Percentiles rank a stretch among this genome's conserved stretches.
Conservation (phyloP, 768 basidiomycete species). For the Mrakia blollopis region DNA sequence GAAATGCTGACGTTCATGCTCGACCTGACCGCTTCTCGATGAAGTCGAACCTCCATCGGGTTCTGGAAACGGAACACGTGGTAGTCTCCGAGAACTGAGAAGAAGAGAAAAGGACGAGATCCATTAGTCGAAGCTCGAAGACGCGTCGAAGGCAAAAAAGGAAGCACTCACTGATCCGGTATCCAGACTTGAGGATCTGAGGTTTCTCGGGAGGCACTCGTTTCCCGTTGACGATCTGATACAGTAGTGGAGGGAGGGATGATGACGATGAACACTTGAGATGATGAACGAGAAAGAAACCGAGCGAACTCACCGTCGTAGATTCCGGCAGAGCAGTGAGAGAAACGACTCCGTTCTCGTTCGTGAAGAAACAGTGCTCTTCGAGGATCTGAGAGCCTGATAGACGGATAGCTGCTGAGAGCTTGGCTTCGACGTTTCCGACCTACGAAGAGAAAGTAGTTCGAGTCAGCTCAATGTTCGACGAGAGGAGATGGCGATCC, state of each 20-base stretch:
- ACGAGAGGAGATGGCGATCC: background rate
- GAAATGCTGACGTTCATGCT: constrained; percentile 62
- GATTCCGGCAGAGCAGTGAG: constrained; percentile 73
- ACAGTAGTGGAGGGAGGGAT: background rate
- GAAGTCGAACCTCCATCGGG: constrained; percentile 88
- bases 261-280: background rate
- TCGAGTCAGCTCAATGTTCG: background rate
- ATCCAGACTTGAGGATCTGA: constrained; percentile 85
- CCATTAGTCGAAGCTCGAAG: background rate
- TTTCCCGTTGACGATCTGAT: constrained; percentile 88
- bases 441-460: constrained; percentile 41
- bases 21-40: constrained; percentile 71
- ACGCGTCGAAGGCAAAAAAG: background rate
- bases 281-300: too few relatives aligned
- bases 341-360: constrained; percentile 74
- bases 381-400: constrained; percentile 87
- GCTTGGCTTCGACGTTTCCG: constrained; percentile 78
- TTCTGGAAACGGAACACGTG: constrained; percentile 86
- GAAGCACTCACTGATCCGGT: constrained; percentile 63
- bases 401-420: constrained; percentile 78
- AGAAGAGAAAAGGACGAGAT: background rate
- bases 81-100: constrained; percentile 72
- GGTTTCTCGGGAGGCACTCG: constrained; percentile 68
- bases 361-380: constrained; percentile 90
- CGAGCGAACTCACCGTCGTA: constrained; percentile 63